phyloP scores from a whole-genome alignment of 352 stramenopile genomes.

The Phytophthora citrophthora region DNA sequence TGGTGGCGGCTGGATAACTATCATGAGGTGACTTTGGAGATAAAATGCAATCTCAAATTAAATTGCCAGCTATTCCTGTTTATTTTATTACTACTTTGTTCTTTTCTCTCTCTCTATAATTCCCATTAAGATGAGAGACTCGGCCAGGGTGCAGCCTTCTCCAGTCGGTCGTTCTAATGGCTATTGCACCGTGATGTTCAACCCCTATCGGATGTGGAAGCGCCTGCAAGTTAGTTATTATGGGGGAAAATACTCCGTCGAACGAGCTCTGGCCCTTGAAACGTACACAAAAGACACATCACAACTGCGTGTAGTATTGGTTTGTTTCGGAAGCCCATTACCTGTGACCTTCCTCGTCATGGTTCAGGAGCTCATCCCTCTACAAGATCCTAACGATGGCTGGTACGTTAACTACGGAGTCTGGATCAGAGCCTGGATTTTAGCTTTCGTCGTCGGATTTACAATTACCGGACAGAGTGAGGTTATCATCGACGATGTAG shows the following conservation, averaged over 20 bases:
- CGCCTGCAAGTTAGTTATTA: slow-evolving; percentile 14
- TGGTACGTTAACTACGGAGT: slow-evolving; percentile 12
- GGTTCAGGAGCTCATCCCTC: slow-evolving; percentile 3
- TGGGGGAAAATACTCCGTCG: slow-evolving; percentile 13
- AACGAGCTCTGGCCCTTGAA: slow-evolving; percentile 15
- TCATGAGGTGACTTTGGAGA: too few relatives aligned
- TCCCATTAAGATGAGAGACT: too few relatives aligned
- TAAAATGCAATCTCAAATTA: too few relatives aligned
- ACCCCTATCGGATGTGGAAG: neutral
- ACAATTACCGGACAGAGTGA: neutral
- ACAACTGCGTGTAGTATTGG: neutral
- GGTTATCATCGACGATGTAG: neutral
- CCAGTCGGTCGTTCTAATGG: too few relatives aligned
- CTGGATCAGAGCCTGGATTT: slow-evolving; percentile 6
- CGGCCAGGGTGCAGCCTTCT: too few relatives aligned
- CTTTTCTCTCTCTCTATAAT: too few relatives aligned
- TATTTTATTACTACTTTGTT: too few relatives aligned
- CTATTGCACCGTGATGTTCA: too few relatives aligned
- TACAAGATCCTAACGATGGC: slow-evolving; percentile 6
- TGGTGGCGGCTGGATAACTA: too few relatives aligned
- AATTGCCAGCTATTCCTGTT: too few relatives aligned
- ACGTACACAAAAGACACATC: slow-evolving; percentile 5
- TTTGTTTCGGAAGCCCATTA: slow-evolving; percentile 7
- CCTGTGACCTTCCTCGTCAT: slow-evolving; percentile 8
- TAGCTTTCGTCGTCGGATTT: neutral